Base-by-base conservation (phyloP, 2,329 filamentous ascomycete genomes). In the Ceratocystis alfenasii region DNA sequence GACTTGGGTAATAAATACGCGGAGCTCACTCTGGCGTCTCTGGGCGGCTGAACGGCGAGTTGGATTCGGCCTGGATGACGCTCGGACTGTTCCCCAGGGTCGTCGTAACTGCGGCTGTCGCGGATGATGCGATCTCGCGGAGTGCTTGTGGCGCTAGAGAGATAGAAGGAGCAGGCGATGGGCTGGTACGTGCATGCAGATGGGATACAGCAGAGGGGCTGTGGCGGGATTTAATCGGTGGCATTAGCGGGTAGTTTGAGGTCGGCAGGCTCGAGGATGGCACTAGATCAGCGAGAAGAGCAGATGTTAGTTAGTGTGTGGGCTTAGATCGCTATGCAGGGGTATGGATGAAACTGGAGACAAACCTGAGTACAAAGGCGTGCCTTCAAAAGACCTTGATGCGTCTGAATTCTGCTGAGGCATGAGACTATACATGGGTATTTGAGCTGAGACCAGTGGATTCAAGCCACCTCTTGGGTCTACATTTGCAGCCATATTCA, bases 341-440 rank as follows among this genome's bases (percentile, higher is more conserved):
- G 8, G 20, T 12, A 55, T 17, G 30, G 5, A 30, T 30, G 5
- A 28, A 15, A 17, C 30, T 28, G 53, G 53, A 12, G 53, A 12
- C 53, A 30, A 57, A 57, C 53, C 53, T 57, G 53, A 57, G 30
- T 57, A 57, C 22, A 57, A 57, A 15, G 22, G 6, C 53, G 53
- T 57, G 53, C 10, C 30, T 15, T 6, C 28, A 5, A 57, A 30
- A 28, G 53, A 15, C 10, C 53, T 30, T 15, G 53, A 12, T 15
- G 7, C 10, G 10, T 57, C 53, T 12, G 17, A 15, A 22, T 57
- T 2, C 10, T 57, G 53, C 15, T 5, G 22, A 30, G 22, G 15
- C 4, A 22, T 10, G 4, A 30, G 25, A 15, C 4, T 15, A n/a
- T 57, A 33, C 25, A 33, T 5, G 10, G 53, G 22, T 10, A 57